Evolutionary conservation across 1,284 basidiomycete species (phyloP), one percentile per base, ranked within the genome.

Genomic region (Leccinum ponderosum): DNA sequence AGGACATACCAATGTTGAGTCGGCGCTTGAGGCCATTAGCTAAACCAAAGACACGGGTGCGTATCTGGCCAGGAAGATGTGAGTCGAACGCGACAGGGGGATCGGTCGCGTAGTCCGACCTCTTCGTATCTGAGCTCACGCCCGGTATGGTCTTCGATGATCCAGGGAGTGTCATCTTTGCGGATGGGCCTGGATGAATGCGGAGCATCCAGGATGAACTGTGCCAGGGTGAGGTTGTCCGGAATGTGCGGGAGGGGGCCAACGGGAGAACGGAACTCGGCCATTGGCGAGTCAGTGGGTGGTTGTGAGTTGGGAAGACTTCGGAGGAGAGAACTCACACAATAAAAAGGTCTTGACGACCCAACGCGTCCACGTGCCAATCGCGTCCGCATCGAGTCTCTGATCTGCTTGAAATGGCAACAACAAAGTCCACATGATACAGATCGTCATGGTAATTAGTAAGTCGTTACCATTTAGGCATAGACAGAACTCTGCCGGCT

Each of bases 191-290:
- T 76, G 25, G 72, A 71, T 14, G 82, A 78, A 64, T 89, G 84
- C 9, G 79, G 68, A 22, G 66, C 69, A 69, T 89, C 87, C 37
- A 91, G 81, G 52, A 89, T 78, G 72, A 91, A 91, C 72, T 91
- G 89, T 6, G 80, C 79, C 12, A 90, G 73, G 3, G 87, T 87
- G 56, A 90, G 69, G 69, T 90, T 76, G 68, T 89, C 86, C n/a
- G 89, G 89, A 59, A 89, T 83, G 56, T 68, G 62, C 39, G 83
- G 82, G 25, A 85, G 74, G 17, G 72, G 67, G 20, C 66, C 78
- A 5, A 76, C 69, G 11, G 73, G 75, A 14, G 73, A 76, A 27
- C 70, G 66, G 53, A 81, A 72, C 57, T 81, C 76, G 2, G 77
- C 66, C 79, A 80, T 80, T 3, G 29, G 48, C 9, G 14, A 50